Conservation (phyloP, 1,284 basidiomycete species). For the Malassezia nana region DNA sequence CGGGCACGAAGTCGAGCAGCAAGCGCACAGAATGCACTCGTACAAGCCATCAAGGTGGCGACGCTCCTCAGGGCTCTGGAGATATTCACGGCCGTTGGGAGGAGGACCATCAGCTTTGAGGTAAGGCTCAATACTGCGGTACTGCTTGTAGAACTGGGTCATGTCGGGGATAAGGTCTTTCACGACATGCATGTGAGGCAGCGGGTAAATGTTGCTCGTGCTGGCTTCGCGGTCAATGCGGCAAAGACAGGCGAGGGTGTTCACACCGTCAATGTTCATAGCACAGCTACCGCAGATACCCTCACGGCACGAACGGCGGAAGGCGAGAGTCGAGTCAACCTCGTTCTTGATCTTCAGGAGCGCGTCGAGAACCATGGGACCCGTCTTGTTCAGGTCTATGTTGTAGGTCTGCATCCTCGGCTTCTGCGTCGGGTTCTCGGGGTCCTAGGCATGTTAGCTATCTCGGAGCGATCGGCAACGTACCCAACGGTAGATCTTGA, state of each 20-base stretch:
- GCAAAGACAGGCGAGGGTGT: slow-evolving; percentile 95
- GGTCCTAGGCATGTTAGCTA: slow-evolving; percentile 56
- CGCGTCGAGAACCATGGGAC: slow-evolving; percentile 84
- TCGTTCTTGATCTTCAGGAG: slow-evolving; percentile 99
- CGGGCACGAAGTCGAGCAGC: slow-evolving; percentile 85
- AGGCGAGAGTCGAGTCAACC: slow-evolving; percentile 87
- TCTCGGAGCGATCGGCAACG: not conserved
- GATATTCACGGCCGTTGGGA: slow-evolving; percentile 58
- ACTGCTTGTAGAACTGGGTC: slow-evolving; percentile 94
- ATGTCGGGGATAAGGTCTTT: slow-evolving; percentile 88
- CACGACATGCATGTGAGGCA: slow-evolving; percentile 99
- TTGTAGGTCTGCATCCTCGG: slow-evolving; percentile 82
- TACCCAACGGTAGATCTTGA: slow-evolving; percentile 48
- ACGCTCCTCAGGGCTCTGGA: slow-evolving; percentile 82
- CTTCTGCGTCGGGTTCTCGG: slow-evolving; percentile 84
- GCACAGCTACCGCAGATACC: slow-evolving; percentile 97
- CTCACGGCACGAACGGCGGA: slow-evolving; percentile 91
- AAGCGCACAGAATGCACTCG: slow-evolving; percentile 55
- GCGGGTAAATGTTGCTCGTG: slow-evolving; percentile 84
- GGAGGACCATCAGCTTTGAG: slow-evolving; percentile 44
- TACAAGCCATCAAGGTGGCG: slow-evolving; percentile 95
- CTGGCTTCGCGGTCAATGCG: slow-evolving; percentile 68
- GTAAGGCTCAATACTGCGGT: slow-evolving; percentile 82
- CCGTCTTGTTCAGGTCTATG: slow-evolving; percentile 85
- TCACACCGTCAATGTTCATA: slow-evolving; percentile 93